Evolutionary conservation across 192 early-diverging fungal species (phyloP).

Genomic region (Coemansia javaensis): DNA sequence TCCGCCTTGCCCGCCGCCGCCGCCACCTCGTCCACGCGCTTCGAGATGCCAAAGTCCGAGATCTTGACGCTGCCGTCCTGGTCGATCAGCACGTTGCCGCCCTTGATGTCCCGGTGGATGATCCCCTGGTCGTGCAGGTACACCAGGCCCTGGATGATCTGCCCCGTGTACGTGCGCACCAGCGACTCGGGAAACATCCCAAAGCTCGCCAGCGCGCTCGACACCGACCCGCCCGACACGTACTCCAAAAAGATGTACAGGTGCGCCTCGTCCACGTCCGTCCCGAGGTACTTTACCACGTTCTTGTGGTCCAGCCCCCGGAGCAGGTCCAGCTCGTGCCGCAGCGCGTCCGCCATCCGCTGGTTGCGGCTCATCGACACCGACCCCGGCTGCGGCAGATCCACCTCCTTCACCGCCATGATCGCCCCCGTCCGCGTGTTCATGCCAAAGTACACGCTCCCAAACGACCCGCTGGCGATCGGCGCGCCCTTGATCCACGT

Average conservation of each 20-base stretch:
- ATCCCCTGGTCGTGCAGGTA: slow-evolving; percentile 94
- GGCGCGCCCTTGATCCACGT: slow-evolving; percentile 83
- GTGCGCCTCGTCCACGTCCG: slow-evolving; percentile 66
- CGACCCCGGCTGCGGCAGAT: slow-evolving; percentile 64
- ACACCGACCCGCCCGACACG: slow-evolving; percentile 94
- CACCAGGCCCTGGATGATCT: slow-evolving; percentile 87
- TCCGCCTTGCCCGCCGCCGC: slow-evolving; percentile 36
- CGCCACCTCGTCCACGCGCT: slow-evolving; percentile 74
- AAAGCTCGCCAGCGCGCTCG: slow-evolving; percentile 76
- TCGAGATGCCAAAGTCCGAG: slow-evolving; percentile 98
- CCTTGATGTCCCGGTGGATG: slow-evolving; percentile 98
- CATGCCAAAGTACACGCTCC: slow-evolving; percentile 86
- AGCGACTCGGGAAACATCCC: slow-evolving; percentile 83
- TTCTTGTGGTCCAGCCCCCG: slow-evolving; percentile 91
- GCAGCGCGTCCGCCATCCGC: slow-evolving; percentile 79
- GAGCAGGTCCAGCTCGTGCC: slow-evolving; percentile 85
- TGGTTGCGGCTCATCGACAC: slow-evolving; percentile 68
- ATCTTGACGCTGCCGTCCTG: slow-evolving; percentile 93
- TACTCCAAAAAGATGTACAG: slow-evolving; percentile 97
- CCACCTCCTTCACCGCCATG: slow-evolving; percentile 98
- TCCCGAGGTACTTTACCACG: slow-evolving; percentile 93
- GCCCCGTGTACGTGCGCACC: slow-evolving; percentile 77
- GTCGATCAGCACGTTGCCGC: slow-evolving; percentile 90
- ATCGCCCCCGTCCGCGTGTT: slow-evolving; percentile 83
- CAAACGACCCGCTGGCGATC: slow-evolving; percentile 97